Evolutionary conservation across 1,284 basidiomycete genomes (phyloP), one percentile per base, ranked within the genome.

Genomic region (Ustilago bromivora): DNA sequence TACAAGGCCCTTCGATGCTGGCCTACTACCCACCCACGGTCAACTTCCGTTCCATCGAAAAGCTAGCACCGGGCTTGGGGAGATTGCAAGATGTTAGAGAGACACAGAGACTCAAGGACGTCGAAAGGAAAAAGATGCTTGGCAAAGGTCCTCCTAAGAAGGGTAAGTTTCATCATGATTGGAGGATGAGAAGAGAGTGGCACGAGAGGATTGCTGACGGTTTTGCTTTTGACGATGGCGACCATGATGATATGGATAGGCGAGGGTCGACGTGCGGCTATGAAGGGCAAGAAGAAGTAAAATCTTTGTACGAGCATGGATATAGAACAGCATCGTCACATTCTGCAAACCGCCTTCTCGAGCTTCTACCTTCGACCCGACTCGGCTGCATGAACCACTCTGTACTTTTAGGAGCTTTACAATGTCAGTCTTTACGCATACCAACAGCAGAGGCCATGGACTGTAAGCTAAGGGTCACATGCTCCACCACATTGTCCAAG

Each of bases 141-240:
- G 84, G 84, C 17, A 85, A 85, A 57, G 83, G 83, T 47, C 84
- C 84, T 15, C 84, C 84, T 7, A 85, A 84, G 83, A 85, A 85
- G 77, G 84, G 84, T 85, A 67, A 73, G 84, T 80, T 23, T 55
- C 43, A 19, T 46, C n/a, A 11, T 19, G 43, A 19, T 38, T 38
- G 31, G n/a, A 15, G 8, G 34, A 52, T 9, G n/a, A 46, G 43
- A 46, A 19, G 11, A 46, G 19, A 19, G n/a, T 19, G 17, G 43
- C 19, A 28, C 15, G 13, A 15, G 15, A 13, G 13, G 43, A 46
- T 57, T 31, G 43, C 53, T 60, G 52, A 54, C 32, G 13, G 8
- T 32, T 56, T 23, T 31, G 32, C 55, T 46, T 19, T 46, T 36
- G 54, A 28, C 10, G 10, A 58, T 31, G 34, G 34, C 17, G 11